Percentiles rank a stretch among this genome's conserved stretches.
These are phyloP conservation scores for Spathaspora passalidarum DNA, from an alignment of 805 yeast species.

Conservation along the genomic window DNA sequence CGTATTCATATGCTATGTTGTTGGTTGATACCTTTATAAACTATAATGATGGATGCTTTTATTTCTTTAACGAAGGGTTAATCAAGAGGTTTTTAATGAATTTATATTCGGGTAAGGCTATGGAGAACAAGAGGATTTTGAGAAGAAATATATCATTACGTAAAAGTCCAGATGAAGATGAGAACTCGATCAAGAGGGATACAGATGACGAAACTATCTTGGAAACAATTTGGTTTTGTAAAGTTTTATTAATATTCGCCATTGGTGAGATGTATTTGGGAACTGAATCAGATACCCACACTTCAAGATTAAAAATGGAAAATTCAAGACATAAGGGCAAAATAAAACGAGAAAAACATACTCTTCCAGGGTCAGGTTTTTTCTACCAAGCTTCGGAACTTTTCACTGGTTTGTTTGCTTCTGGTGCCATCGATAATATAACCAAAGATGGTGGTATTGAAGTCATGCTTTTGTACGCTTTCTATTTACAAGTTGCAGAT, in stretches of 20 bases:
- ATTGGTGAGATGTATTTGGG: constrained; percentile 83
- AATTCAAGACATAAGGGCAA: constrained; percentile 10
- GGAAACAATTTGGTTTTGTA: constrained; percentile 81
- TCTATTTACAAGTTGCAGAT: constrained; percentile 79
- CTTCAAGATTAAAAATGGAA: constrained; percentile 12
- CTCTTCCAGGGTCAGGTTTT: constrained; percentile 75
- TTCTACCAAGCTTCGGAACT: constrained; percentile 78
- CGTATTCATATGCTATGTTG: constrained; percentile 71
- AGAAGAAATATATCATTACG: constrained; percentile 28
- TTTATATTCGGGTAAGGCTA: constrained; percentile 52
- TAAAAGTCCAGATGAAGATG: constrained; percentile 28
- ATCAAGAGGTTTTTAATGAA: constrained; percentile 65
- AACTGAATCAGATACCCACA: constrained; percentile 60
- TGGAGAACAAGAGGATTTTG: constrained; percentile 36
- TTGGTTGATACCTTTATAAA: constrained; percentile 74
- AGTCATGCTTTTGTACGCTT: constrained; percentile 70
- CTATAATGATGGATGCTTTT: constrained; percentile 81
- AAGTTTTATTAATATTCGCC: constrained; percentile 68
- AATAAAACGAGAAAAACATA: constrained; percentile 26
- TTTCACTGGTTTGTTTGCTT: constrained; percentile 72
- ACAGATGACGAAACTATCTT: constrained; percentile 54
- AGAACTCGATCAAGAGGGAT: constrained; percentile 41
- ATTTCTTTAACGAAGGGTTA: constrained; percentile 78
- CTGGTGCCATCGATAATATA: constrained; percentile 76
- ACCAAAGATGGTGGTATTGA: constrained; percentile 81